Base-by-base conservation (phyloP, 257 asterid species). In the Verbena officinalis region DNA sequence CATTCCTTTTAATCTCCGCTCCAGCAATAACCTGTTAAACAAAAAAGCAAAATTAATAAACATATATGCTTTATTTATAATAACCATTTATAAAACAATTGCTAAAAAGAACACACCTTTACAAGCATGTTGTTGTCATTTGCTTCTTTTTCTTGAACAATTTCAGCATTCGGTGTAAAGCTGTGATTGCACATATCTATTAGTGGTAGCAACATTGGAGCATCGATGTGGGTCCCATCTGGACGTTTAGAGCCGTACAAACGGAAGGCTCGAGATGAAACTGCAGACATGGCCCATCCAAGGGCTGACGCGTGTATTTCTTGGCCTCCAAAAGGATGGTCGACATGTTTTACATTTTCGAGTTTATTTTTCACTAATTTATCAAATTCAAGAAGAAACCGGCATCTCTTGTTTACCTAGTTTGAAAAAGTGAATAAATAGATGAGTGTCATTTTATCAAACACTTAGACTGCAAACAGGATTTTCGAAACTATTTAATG, bases 161-260 rank as follows among this genome's bases (percentile, higher is more conserved):
- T 90, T 70, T 94, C 85, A 61, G 96, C 86, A 75, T 90, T 94
- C 51, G 99, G 95, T 57, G 65, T 69, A 84, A 94, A 94, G 84
- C 93, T 94, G 77, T 90, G 99, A 78, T 94, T 94, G 90, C 99
- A 94, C 97, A 94, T 94, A 74, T 94, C 99, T 59, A 94, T 84
- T 8, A 94, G 84, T 13, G 99, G 99, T 71, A 94, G 96, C 90
- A 94, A 62, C 97, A 90, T 88, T 9, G 93, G 96, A 55, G 80
- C 78, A 65, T 75, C 66, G 8, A 62, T 62, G 5, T 72, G 82
- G 68, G 87, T 79, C 74, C 99, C 93, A 68, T 84, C 91, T 42
- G 81, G 78, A 33, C 52, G 77, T 73, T 78, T 86, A 60, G 62
- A 69, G 17, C 92, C 92, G 66, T 88, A 68, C 76, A 90, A 75